These are phyloP conservation scores for Pleurotus salmoneostramineus DNA, from an alignment of 768 basidiomycete species.

Conservation along the genomic window DNA sequence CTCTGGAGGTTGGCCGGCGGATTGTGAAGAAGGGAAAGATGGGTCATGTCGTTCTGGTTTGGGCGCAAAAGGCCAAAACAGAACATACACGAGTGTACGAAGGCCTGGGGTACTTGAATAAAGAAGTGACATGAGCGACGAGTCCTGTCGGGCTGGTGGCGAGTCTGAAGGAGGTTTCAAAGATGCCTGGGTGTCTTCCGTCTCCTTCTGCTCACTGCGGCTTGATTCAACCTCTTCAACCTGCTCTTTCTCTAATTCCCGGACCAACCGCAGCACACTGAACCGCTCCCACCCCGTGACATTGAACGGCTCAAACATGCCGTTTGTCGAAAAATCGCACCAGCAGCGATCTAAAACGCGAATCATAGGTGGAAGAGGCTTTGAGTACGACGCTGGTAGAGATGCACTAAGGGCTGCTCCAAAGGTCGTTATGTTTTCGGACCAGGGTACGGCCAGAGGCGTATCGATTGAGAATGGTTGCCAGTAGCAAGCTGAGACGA, in stretches of 20 bases:
- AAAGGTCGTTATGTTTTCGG: slow-evolving; percentile 69
- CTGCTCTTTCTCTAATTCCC: slow-evolving; percentile 34
- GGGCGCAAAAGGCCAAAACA: neutral
- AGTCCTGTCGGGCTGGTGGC: neutral
- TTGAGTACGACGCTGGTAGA: slow-evolving; percentile 33
- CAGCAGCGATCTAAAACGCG: slow-evolving; percentile 78
- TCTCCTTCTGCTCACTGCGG: slow-evolving; percentile 8
- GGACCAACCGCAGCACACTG: slow-evolving; percentile 49
- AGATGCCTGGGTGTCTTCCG: slow-evolving; percentile 9
- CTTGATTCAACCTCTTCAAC: slow-evolving; percentile 16
- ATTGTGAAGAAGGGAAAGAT: neutral
- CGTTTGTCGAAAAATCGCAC: slow-evolving; percentile 69
- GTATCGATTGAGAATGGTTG: slow-evolving; percentile 70
- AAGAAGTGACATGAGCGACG: neutral
- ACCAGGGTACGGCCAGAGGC: slow-evolving; percentile 61
- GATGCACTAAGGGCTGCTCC: slow-evolving; percentile 57
- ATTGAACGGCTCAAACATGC: slow-evolving; percentile 76
- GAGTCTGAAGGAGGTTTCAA: neutral
- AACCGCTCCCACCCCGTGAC: slow-evolving; percentile 69
- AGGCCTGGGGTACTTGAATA: neutral
- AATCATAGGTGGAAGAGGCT: slow-evolving; percentile 51
- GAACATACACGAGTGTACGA: neutral
- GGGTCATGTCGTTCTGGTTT: neutral
- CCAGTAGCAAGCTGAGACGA: slow-evolving; percentile 88
- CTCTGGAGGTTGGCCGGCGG: neutral